phyloP scores from a whole-genome alignment of 805 yeast species.

The Wickerhamiella kazuoi region DNA sequence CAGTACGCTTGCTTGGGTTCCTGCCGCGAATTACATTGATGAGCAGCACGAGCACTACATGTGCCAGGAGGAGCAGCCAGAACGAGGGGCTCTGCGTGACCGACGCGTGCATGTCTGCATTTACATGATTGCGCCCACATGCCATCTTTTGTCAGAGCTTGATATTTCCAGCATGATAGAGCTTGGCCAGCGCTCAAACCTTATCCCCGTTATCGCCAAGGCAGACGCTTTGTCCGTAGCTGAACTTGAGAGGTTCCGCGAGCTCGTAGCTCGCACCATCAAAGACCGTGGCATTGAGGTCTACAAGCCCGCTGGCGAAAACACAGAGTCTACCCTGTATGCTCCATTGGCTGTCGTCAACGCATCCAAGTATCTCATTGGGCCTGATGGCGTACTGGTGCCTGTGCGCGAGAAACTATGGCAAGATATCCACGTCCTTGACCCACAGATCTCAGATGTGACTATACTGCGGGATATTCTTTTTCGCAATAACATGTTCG shows the following conservation, averaged over 20 bases:
- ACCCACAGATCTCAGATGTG: conserved; percentile 66
- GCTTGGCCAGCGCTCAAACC: conserved; percentile 59
- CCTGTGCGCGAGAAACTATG: neutral
- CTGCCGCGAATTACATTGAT: conserved; percentile 73
- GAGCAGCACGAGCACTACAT: conserved; percentile 76
- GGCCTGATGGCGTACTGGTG: neutral
- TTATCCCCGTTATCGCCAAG: conserved; percentile 79
- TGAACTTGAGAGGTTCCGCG: conserved; percentile 53
- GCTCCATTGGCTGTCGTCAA: neutral
- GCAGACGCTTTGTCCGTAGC: conserved; percentile 65
- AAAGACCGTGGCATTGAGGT: conserved; percentile 70
- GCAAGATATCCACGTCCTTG: neutral
- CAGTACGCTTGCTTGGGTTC: conserved; percentile 72
- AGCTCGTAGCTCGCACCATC: conserved; percentile 58
- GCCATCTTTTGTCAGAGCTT: conserved; percentile 69
- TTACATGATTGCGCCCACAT: conserved; percentile 82
- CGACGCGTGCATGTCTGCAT: conserved; percentile 80
- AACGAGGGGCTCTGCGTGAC: conserved; percentile 36
- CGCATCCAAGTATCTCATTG: neutral
- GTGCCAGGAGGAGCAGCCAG: conserved; percentile 90
- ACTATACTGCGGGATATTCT: conserved; percentile 61
- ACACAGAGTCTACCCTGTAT: conserved; percentile 35
- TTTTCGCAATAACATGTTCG: conserved; percentile 69
- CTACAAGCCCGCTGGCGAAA: conserved; percentile 34
- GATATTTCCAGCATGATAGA: conserved; percentile 82